phyloP scores from a whole-genome alignment of 2,329 filamentous ascomycete genomes.

The Beauveria bassiana region DNA sequence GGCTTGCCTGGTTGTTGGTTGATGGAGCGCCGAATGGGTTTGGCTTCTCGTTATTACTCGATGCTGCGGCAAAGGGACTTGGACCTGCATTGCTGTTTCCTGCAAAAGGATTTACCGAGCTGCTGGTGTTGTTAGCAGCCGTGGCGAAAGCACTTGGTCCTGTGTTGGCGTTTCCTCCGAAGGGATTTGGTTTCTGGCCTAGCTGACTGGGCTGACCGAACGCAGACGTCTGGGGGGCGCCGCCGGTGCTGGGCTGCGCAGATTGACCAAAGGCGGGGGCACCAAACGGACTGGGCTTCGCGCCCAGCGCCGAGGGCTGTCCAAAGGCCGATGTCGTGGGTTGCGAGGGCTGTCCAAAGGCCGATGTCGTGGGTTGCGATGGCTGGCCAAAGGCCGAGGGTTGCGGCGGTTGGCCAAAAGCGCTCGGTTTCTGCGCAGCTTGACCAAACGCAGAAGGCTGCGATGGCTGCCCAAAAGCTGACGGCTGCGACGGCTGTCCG shows the following conservation, averaged over 20 bases:
- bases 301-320: constrained; percentile 19
- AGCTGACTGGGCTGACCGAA: constrained; percentile 34
- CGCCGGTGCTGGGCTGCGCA: constrained; percentile 17
- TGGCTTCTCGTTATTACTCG: not conserved
- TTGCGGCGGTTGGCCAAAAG: constrained; percentile 31
- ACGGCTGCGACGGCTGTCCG: constrained; percentile 18
- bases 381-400: constrained; percentile 23
- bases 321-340: constrained; percentile 33
- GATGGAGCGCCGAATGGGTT: constrained; percentile 1
- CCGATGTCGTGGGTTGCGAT: constrained; percentile 21
- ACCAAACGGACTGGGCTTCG: constrained; percentile 23
- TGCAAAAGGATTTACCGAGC: constrained; percentile 25
- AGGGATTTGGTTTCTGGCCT: constrained; percentile 27
- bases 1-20: not conserved
- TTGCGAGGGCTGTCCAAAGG: constrained; percentile 34
- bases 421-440: not conserved
- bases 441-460: constrained; percentile 30
- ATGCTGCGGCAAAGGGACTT: not conserved
- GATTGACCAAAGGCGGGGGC: constrained; percentile 32
- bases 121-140: not conserved
- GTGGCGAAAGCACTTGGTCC: constrained; percentile 27
- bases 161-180: constrained; percentile 18
- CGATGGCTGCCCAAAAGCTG: constrained; percentile 19
- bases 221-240: constrained; percentile 13
- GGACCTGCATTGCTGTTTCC: constrained; percentile 9